These are phyloP conservation scores for Cyclotella cryptica DNA, from an alignment of 108 stramenopile species.

Conservation along the genomic window DNA sequence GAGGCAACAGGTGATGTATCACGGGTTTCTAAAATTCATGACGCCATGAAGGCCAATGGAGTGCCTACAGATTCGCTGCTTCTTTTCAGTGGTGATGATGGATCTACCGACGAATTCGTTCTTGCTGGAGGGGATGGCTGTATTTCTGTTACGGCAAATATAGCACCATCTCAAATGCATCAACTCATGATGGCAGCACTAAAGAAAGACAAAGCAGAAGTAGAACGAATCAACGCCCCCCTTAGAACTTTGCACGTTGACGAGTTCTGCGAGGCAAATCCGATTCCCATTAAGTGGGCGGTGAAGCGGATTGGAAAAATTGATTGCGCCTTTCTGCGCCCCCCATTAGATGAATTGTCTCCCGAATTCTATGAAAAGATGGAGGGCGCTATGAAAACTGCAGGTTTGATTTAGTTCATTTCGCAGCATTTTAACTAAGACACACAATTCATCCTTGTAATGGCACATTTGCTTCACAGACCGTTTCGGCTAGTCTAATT, in stretches of 20 bases:
- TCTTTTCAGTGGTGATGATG: slow-evolving; percentile 81
- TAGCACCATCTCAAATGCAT: slow-evolving; percentile 65
- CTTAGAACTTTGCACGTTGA: slow-evolving; percentile 61
- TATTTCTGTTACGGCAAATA: slow-evolving; percentile 78
- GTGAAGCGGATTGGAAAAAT: slow-evolving; percentile 56
- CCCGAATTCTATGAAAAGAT: slow-evolving; percentile 34
- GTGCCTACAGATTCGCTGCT: slow-evolving; percentile 49
- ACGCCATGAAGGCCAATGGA: slow-evolving; percentile 44
- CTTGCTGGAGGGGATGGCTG: slow-evolving; percentile 74
- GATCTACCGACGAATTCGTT: slow-evolving; percentile 67
- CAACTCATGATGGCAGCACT: slow-evolving; percentile 62
- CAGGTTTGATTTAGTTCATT: slow-evolving; percentile 21
- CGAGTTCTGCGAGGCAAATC: slow-evolving; percentile 76
- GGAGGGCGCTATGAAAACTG: slow-evolving; percentile 40
- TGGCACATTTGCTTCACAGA: not conserved
- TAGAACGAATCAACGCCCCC: slow-evolving; percentile 62
- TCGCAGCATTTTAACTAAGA: too few species aligned
- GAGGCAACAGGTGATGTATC: slow-evolving; percentile 73
- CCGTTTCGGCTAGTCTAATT: not conserved
- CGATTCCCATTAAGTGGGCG: slow-evolving; percentile 72
- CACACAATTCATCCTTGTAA: too few species aligned
- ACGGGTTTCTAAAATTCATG: slow-evolving; percentile 58
- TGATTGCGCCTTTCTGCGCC: slow-evolving; percentile 47
- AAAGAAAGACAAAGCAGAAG: slow-evolving; percentile 42
- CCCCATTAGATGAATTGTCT: slow-evolving; percentile 53